These are phyloP conservation scores for Populus euphratica DNA, from an alignment of 345 rosid genomes.

Conservation along the genomic window DNA sequence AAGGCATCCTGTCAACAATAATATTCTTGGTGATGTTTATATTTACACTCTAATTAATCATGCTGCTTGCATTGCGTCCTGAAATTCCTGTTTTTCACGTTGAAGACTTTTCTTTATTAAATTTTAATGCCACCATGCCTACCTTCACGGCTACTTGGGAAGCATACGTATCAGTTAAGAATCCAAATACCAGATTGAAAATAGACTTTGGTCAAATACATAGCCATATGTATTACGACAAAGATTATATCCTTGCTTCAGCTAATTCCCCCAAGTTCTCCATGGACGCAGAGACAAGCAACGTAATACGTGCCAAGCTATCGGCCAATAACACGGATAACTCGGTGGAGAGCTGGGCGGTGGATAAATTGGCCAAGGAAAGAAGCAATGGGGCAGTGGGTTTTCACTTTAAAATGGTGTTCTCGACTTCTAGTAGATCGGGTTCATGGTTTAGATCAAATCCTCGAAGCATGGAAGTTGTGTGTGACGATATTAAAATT, in stretches of 20 bases:
- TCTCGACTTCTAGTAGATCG: slow-evolving; percentile 29
- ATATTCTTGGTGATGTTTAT: slow-evolving; percentile 31
- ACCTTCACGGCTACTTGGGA: slow-evolving; percentile 40
- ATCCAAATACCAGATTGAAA: slow-evolving; percentile 62
- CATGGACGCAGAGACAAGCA: slow-evolving; percentile 12
- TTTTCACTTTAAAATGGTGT: slow-evolving; percentile 25
- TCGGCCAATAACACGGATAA: neutral
- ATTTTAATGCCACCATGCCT: slow-evolving; percentile 41
- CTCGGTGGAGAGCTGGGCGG: slow-evolving; percentile 8
- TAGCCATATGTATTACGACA: slow-evolving; percentile 42
- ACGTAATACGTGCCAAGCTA: neutral
- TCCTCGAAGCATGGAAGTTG: slow-evolving; percentile 16
- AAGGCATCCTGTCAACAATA: slow-evolving; percentile 39
- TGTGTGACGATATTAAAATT: slow-evolving; percentile 36
- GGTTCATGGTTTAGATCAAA: slow-evolving; percentile 11
- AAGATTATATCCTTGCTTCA: slow-evolving; percentile 19
- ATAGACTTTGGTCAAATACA: slow-evolving; percentile 52
- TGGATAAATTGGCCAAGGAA: slow-evolving; percentile 24
- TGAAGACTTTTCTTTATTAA: slow-evolving; percentile 42
- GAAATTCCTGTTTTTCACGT: slow-evolving; percentile 38
- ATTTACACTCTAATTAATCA: slow-evolving; percentile 32
- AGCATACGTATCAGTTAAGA: slow-evolving; percentile 47
- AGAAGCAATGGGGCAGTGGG: slow-evolving; percentile 19
- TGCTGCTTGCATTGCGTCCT: slow-evolving; percentile 74
- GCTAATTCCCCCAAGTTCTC: slow-evolving; percentile 13